Conservation (phyloP, 768 basidiomycete species). For the Suillus bovinus region DNA sequence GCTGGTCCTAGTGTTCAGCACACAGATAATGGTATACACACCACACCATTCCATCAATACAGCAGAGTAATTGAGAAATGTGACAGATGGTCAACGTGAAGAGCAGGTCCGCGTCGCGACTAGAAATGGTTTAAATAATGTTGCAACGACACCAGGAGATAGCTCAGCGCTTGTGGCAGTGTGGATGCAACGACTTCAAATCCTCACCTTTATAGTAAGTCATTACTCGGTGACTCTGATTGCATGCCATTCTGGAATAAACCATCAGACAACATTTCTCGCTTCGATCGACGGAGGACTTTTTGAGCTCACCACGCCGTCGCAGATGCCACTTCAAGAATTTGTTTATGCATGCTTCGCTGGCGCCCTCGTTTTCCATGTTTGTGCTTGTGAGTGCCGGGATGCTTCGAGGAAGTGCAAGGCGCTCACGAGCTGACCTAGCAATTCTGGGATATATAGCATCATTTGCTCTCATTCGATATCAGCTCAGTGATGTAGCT, state of each 20-base stretch:
- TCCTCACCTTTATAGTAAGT: conserved; percentile 27
- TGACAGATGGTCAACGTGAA: background rate
- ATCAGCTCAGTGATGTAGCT: conserved; percentile 21
- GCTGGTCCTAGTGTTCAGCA: background rate
- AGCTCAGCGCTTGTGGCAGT: conserved; percentile 21
- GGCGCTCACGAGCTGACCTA: conserved; percentile 7
- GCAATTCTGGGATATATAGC: conserved; percentile 29
- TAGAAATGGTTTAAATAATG: background rate
- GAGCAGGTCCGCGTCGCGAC: too few relatives aligned
- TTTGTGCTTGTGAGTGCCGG: conserved; percentile 27
- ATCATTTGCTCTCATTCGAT: conserved; percentile 30
- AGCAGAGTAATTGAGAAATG: background rate
- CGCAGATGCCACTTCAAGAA: conserved; percentile 21
- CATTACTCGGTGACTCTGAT: background rate
- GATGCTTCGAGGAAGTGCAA: background rate
- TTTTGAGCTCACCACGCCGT: conserved; percentile 29
- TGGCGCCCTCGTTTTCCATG: conserved; percentile 32
- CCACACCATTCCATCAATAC: background rate
- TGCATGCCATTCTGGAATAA: conserved; percentile 1
- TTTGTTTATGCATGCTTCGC: conserved; percentile 30
- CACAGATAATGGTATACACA: background rate
- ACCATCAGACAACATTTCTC: conserved; percentile 30
- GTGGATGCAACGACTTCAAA: conserved; percentile 30
- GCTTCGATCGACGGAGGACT: conserved; percentile 28
- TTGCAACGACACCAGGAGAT: background rate